A percentile compares a stretch with the other conserved stretches of the same genome.
phyloP scores from a whole-genome alignment of 129 eudicot genomes.

The Calendula officinalis region DNA sequence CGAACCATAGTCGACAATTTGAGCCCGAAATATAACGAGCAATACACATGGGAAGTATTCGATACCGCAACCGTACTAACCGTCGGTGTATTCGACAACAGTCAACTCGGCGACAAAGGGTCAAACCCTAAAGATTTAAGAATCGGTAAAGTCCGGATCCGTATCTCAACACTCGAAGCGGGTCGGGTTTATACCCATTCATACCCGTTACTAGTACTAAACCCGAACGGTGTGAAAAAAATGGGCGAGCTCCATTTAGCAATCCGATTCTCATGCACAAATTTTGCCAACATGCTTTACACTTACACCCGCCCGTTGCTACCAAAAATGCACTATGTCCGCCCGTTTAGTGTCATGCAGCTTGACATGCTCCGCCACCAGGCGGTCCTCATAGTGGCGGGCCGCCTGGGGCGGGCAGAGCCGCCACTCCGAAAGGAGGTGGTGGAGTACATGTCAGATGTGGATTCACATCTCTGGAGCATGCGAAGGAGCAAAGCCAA shows the following conservation, averaged over 20 bases:
- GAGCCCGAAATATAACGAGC: constrained; percentile 86
- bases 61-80: constrained; percentile 93
- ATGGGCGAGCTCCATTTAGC: constrained; percentile 98
- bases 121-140: constrained; percentile 59
- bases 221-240: constrained; percentile 87
- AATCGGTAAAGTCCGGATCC: constrained; percentile 87
- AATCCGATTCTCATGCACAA: constrained; percentile 79
- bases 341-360: constrained; percentile 88
- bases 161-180: constrained; percentile 89
- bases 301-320: constrained; percentile 69
- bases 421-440: constrained; percentile 91
- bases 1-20: constrained; percentile 83
- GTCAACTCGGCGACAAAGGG: constrained; percentile 74
- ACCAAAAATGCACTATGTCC: constrained; percentile 87
- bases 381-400: constrained; percentile 85
- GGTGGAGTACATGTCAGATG: constrained; percentile 97
- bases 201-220: constrained; percentile 81
- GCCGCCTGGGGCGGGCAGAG: constrained; percentile 82
- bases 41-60: constrained; percentile 94
- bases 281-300: constrained; percentile 85
- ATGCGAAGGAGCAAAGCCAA: constrained; percentile 92
- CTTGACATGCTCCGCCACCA: constrained; percentile 94
- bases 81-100: constrained; percentile 84
- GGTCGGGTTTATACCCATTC: constrained; percentile 94
- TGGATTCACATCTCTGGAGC: constrained; percentile 94